These are phyloP conservation scores for Coix lacrymajobi DNA, from an alignment of 176 grass and related monocot genomes.

Conservation along the genomic window DNA sequence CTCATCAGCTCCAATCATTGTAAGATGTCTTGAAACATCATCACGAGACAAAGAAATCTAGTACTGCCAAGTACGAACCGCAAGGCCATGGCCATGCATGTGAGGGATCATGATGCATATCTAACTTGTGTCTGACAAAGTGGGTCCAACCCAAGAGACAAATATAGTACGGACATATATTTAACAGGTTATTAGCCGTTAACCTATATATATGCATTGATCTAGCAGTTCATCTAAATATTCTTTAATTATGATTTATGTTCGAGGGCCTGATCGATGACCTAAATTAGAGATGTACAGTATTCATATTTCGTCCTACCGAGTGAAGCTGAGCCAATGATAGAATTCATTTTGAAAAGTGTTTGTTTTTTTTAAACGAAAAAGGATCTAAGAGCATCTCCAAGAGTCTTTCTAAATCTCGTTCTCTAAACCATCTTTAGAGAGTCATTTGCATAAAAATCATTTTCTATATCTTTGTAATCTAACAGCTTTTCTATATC, in stretches of 20 bases:
- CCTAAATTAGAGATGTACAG: too few species aligned
- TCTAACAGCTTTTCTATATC: too few species aligned
- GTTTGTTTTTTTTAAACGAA: not conserved
- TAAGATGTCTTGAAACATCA: not conserved
- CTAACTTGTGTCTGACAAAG: not conserved
- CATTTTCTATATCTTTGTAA: too few species aligned
- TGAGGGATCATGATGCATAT: not conserved
- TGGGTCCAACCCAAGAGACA: not conserved
- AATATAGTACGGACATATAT: not conserved
- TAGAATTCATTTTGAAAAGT: not conserved
- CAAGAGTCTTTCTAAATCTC: too few species aligned
- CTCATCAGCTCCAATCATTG: slow-evolving; percentile 5
- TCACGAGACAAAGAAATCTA: not conserved
- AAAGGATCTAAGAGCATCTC: not conserved
- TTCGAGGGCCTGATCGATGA: too few species aligned
- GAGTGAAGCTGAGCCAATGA: not conserved
- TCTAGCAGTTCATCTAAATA: not conserved
- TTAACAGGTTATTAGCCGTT: not conserved
- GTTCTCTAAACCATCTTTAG: too few species aligned
- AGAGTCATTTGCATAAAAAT: too few species aligned
- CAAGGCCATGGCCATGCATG: not conserved
- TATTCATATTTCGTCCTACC: too few species aligned
- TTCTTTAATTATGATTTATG: too few species aligned
- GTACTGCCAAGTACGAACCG: not conserved
- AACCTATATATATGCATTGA: not conserved